A percentile compares a stretch with the other conserved stretches of the same genome.
Evolutionary conservation across 345 rosid species (phyloP).

Genomic region (Brassica juncea): DNA sequence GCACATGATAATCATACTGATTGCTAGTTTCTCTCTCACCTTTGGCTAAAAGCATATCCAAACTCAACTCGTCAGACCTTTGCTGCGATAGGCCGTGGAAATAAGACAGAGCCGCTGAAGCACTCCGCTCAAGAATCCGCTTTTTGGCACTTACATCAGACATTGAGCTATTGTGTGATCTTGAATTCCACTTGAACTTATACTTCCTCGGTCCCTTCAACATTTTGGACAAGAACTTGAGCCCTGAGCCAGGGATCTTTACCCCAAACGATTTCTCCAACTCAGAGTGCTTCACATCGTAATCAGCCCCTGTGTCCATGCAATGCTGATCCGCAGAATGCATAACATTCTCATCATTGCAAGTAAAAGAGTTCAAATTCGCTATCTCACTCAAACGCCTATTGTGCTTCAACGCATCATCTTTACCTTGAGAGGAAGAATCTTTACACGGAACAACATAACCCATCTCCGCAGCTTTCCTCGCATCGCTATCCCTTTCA

Average conservation of each 20-base stretch:
- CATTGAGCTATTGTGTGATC: constrained; percentile 48
- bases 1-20: constrained; percentile 18
- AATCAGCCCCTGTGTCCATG: constrained; percentile 75
- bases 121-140: constrained; percentile 77
- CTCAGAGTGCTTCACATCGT: constrained; percentile 83
- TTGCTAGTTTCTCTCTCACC: constrained; percentile 41
- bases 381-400: constrained; percentile 42
- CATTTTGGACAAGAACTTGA: constrained; percentile 64
- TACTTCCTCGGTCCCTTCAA: constrained; percentile 60
- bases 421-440: constrained; percentile 42
- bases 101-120: constrained; percentile 66
- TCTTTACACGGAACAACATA: constrained; percentile 57
- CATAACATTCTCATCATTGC: constrained; percentile 66
- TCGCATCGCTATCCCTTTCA: constrained; percentile 72
- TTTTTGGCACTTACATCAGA: constrained; percentile 60
- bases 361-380: constrained; percentile 52
- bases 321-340: constrained; percentile 81
- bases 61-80: constrained; percentile 41
- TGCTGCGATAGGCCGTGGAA: constrained; percentile 53
- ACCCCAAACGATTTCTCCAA: constrained; percentile 92
- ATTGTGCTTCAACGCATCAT: constrained; percentile 46
- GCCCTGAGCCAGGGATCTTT: constrained; percentile 72
- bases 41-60: constrained; percentile 46
- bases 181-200: constrained; percentile 65
- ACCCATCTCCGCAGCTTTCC: constrained; percentile 79